A percentile compares a stretch with the other conserved stretches of the same genome.
Conservation (phyloP, 768 basidiomycete genomes). For the Suillus americanus region DNA sequence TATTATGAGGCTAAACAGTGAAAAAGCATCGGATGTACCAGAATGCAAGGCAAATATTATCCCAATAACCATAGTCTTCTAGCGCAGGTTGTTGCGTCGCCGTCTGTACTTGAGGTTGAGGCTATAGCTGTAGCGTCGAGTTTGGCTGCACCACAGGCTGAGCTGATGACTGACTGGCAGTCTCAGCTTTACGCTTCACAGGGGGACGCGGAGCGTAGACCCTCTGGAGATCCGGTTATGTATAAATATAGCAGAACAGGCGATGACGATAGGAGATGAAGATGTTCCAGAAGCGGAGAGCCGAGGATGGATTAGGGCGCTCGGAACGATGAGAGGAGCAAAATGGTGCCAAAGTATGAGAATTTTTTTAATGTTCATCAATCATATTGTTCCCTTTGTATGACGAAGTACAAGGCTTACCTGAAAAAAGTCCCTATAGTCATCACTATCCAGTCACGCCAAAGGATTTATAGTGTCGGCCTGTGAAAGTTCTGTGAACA, state of each 20-base stretch:
- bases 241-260: neutral
- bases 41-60: neutral
- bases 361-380: too few species aligned
- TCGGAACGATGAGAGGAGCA: neutral
- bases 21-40: neutral
- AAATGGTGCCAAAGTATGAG: too few species aligned
- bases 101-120: neutral
- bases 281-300: too few species aligned
- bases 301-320: neutral
- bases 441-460: neutral
- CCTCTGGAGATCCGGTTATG: neutral
- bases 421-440: neutral
- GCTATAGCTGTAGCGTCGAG: neutral
- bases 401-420: neutral
- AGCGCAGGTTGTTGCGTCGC: neutral
- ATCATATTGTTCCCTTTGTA: neutral
- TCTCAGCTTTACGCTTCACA: too few species aligned
- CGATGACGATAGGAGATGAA: neutral
- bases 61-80: neutral
- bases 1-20: neutral
- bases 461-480: neutral
- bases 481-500: neutral
- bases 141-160: neutral
- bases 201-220: neutral
- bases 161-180: neutral